These are phyloP conservation scores for Hyphodiscus sp. DNA, from an alignment of 2,329 filamentous ascomycete genomes.

Conservation along the genomic window DNA sequence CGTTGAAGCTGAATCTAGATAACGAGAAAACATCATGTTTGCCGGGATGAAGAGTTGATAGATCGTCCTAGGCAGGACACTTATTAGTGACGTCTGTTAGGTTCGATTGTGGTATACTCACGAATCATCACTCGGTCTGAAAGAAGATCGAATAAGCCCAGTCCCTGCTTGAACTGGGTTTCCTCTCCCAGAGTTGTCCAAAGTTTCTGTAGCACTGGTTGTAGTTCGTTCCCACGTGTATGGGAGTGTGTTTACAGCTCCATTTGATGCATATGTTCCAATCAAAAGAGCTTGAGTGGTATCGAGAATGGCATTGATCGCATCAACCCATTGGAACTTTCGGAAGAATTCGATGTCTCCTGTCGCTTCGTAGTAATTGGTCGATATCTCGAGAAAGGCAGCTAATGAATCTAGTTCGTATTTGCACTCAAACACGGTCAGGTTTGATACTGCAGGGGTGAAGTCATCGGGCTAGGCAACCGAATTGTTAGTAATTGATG, in stretches of 20 bases:
- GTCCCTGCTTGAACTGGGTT: conserved; percentile 71
- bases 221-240: conserved; percentile 77
- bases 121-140: conserved; percentile 84
- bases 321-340: conserved; percentile 63
- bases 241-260: conserved; percentile 47
- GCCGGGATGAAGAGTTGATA: conserved; percentile 84
- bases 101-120: conserved; percentile 28
- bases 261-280: conserved; percentile 62
- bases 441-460: conserved; percentile 66
- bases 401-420: conserved; percentile 91
- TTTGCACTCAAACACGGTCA: conserved; percentile 87
- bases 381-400: conserved; percentile 74
- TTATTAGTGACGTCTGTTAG: not conserved
- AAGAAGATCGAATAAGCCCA: conserved; percentile 78
- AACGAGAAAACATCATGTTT: conserved; percentile 76
- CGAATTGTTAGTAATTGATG: too few relatives aligned
- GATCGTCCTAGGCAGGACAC: conserved; percentile 39
- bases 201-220: conserved; percentile 70
- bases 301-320: conserved; percentile 62
- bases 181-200: conserved; percentile 69
- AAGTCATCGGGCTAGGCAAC: conserved; percentile 38
- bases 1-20: conserved; percentile 45
- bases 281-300: conserved; percentile 64
- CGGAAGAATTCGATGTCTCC: conserved; percentile 68
- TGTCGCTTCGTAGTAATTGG: conserved; percentile 72